Evolutionary conservation across 2,329 filamentous ascomycete species (phyloP), one percentile per base, ranked within the genome.

Genomic region (Corynespora cassiicola): DNA sequence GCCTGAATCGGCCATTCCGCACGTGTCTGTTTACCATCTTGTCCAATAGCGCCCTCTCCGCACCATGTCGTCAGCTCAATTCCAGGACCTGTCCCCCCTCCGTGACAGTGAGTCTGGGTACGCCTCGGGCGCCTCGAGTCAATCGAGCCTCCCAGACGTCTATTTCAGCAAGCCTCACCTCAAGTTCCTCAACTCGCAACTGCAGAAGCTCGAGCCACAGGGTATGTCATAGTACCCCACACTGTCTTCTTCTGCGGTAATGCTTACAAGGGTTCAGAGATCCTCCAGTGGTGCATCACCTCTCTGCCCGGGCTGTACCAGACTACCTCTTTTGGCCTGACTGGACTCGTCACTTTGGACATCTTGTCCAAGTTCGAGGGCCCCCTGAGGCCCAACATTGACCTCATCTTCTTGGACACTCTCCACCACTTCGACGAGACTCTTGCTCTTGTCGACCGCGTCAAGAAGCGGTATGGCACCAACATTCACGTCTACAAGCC

Each of bases 401-500:
- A 77, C 48, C 62, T 77, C 52, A 77, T 78, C 61, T 78, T 77
- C 65, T 62, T 77, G 42, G 80, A 85, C 26, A 76, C 78, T 1
- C 63, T 78, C 4, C 70, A 77, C 56, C 75, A 78, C 57, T 78
- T 78, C 56, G 58, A 69, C 33, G 74, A 78, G 55, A 78, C 75
- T 9, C 69, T 74, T 19, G 68, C 70, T 17, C 51, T 81, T 71
- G 42, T 82, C 71, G 58, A 94, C 61, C 81, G 83, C 32, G 84
- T 96, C 51, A 82, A 83, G 63, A 78, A 78, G 49, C 81, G 80
- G 50, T 99, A 99, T 28, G 79, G 85, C 58, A 79, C 91, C 54
- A 86, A 82, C 45, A 76, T 99, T 41, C 92, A 99, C 75, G 80
- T 92, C 55, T 97, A 89, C 82, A 91, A 88, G 77, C 94, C 94